These are phyloP conservation scores for Phytophthora citricola DNA, from an alignment of 352 stramenopile genomes.

Conservation along the genomic window DNA sequence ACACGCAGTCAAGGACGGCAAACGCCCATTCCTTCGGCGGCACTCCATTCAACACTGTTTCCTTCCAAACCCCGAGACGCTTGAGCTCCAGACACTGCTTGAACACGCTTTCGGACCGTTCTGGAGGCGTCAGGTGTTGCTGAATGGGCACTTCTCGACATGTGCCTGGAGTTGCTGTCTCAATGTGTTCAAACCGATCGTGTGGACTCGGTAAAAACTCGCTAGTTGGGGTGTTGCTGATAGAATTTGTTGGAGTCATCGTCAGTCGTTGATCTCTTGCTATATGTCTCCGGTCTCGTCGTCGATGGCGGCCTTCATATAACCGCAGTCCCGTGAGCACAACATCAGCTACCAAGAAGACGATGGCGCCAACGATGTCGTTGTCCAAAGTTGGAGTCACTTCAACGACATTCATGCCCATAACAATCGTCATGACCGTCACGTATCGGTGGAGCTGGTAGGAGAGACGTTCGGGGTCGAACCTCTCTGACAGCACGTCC, in stretches of 20 bases:
- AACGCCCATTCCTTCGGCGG: slow-evolving; percentile 26
- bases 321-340: slow-evolving; percentile 28
- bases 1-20: slow-evolving; percentile 21
- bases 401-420: slow-evolving; percentile 37
- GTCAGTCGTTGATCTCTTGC: slow-evolving; percentile 17
- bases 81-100: slow-evolving; percentile 33
- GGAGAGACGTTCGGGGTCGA: slow-evolving; percentile 28
- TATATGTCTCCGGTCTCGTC: slow-evolving; percentile 16
- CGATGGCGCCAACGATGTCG: slow-evolving; percentile 35
- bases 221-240: slow-evolving; percentile 3
- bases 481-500: slow-evolving; percentile 31
- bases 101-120: slow-evolving; percentile 19
- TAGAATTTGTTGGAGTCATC: slow-evolving; percentile 20
- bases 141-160: slow-evolving; percentile 10
- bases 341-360: slow-evolving; percentile 39
- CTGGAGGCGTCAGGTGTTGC: slow-evolving; percentile 4
- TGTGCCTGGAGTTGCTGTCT: slow-evolving; percentile 5
- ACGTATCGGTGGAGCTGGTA: slow-evolving; percentile 43
- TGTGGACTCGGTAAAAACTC: slow-evolving; percentile 5
- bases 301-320: slow-evolving; percentile 23
- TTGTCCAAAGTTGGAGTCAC: slow-evolving; percentile 25
- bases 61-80: slow-evolving; percentile 23
- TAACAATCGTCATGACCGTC: slow-evolving; percentile 42
- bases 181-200: not conserved
- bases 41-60: slow-evolving; percentile 18